These are phyloP conservation scores for Paramecium sonneborni DNA, from an alignment of 73 alveolate species.

Conservation along the genomic window DNA sequence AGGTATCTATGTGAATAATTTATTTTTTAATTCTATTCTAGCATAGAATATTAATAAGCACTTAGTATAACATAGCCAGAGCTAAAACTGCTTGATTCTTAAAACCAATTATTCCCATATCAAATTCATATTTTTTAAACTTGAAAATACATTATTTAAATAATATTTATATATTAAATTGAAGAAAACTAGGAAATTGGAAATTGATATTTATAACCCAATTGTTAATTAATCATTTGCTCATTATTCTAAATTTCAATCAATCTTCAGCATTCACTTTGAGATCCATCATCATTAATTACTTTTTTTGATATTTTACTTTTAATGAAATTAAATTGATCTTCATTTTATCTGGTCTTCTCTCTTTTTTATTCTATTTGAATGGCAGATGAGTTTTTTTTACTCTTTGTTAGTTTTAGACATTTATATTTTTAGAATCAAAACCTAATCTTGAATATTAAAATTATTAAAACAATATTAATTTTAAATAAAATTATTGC, in stretches of 20 bases:
- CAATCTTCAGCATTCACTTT: background rate
- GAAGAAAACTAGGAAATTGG: no score
- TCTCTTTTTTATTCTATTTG: background rate
- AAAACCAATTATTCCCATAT: no score
- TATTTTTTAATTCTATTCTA: no score
- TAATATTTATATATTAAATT: no score
- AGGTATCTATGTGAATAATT: no score
- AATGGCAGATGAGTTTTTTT: no score
- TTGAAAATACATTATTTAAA: no score
- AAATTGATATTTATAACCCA: background rate
- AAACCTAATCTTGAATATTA: background rate
- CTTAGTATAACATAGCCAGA: no score
- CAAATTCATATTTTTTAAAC: no score
- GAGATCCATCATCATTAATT: background rate
- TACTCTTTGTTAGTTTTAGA: background rate
- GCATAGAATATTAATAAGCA: no score
- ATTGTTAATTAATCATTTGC: background rate
- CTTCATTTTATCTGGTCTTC: background rate
- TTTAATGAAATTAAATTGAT: background rate
- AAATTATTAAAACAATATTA: background rate
- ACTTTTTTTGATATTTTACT: background rate
- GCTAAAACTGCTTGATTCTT: no score
- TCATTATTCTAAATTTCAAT: background rate
- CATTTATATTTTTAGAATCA: conserved; percentile 17
- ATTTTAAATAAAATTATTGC: background rate